These are phyloP conservation scores for Leavenworthia alabamica DNA, from an alignment of 345 rosid species.

Conservation along the genomic window DNA sequence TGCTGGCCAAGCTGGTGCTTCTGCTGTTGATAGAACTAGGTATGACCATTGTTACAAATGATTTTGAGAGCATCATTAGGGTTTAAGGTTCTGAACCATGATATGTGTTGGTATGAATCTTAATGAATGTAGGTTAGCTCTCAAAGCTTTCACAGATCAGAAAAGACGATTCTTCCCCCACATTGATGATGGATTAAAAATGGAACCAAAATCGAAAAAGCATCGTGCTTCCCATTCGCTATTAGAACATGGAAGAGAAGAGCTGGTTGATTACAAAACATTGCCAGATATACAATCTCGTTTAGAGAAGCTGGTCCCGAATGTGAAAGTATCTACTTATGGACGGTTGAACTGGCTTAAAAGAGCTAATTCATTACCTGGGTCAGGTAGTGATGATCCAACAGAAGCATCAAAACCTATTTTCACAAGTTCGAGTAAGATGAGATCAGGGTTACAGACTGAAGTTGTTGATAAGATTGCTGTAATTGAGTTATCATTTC, in stretches of 20 bases:
- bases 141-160: conserved; percentile 92
- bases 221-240: conserved; percentile 36
- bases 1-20: conserved; percentile 99
- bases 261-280: conserved; percentile 44
- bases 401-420: conserved; percentile 48
- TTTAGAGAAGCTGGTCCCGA: conserved; percentile 54
- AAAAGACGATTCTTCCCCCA: conserved; percentile 83
- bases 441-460: conserved; percentile 44
- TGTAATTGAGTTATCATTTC: conserved; percentile 62
- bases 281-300: conserved; percentile 51
- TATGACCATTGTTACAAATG: background rate
- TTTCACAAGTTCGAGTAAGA: conserved; percentile 47
- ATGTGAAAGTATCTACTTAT: conserved; percentile 56
- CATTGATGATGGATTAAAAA: conserved; percentile 52
- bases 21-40: conserved; percentile 98
- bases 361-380: conserved; percentile 65
- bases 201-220: conserved; percentile 46
- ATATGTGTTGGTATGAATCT: conserved; percentile 12
- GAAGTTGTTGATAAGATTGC: conserved; percentile 53
- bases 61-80: background rate
- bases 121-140: conserved; percentile 61
- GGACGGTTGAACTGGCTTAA: conserved; percentile 81
- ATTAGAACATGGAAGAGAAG: conserved; percentile 36
- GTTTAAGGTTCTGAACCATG: background rate
- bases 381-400: conserved; percentile 51